These are phyloP conservation scores for Ceratobasidium sp. DNA, from an alignment of 1,284 basidiomycete genomes.

Conservation along the genomic window DNA sequence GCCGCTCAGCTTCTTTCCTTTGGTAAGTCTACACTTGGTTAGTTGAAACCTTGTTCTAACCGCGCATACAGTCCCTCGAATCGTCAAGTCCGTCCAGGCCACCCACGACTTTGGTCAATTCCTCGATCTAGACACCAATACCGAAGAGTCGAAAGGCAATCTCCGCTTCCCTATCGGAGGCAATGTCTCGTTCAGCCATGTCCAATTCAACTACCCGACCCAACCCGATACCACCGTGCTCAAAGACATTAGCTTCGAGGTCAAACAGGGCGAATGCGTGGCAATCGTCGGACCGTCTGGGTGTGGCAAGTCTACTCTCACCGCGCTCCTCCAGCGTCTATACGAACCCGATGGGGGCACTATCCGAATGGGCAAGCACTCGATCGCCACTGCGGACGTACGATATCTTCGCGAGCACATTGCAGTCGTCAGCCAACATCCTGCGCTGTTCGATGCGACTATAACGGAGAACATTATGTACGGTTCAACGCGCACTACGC, in stretches of 20 bases:
- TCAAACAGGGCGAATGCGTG: slow-evolving; percentile 82
- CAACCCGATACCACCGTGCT: slow-evolving; percentile 81
- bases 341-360: slow-evolving; percentile 82
- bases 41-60: slow-evolving; percentile 20
- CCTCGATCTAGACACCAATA: slow-evolving; percentile 68
- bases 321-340: slow-evolving; percentile 84
- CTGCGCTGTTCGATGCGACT: slow-evolving; percentile 87
- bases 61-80: slow-evolving; percentile 73
- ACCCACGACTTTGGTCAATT: slow-evolving; percentile 82
- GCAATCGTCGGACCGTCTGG: slow-evolving; percentile 91
- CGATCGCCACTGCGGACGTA: slow-evolving; percentile 72
- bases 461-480: slow-evolving; percentile 91
- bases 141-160: slow-evolving; percentile 77
- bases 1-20: slow-evolving; percentile 90
- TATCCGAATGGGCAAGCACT: slow-evolving; percentile 70
- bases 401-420: slow-evolving; percentile 84
- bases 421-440: slow-evolving; percentile 87
- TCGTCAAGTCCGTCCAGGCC: slow-evolving; percentile 84
- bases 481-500: slow-evolving; percentile 66
- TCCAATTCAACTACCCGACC: slow-evolving; percentile 86
- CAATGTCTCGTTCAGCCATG: slow-evolving; percentile 75
- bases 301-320: slow-evolving; percentile 90
- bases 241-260: slow-evolving; percentile 71
- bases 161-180: slow-evolving; percentile 76
- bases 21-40: slow-evolving; percentile 68